Percentiles rank a stretch among this genome's conserved stretches.
Evolutionary conservation across 2,329 filamentous ascomycete genomes (phyloP).

Genomic region (Aquanectria penicillioides): DNA sequence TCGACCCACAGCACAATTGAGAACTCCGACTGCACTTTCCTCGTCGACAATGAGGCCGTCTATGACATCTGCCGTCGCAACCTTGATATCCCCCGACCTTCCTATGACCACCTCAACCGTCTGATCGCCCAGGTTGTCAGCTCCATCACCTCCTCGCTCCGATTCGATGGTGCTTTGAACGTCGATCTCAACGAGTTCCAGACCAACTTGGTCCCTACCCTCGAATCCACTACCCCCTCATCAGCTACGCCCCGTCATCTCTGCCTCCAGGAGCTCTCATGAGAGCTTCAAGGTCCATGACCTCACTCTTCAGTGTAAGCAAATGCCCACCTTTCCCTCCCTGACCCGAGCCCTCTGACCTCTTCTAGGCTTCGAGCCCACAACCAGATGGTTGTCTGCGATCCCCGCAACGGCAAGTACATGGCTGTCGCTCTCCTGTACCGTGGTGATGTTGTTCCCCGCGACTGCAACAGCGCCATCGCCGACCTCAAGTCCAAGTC

Average conservation of each 20-base stretch:
- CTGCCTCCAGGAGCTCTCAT: constrained; percentile 79
- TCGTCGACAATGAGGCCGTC: constrained; percentile 79
- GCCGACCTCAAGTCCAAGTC: constrained; percentile 75
- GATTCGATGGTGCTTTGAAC: constrained; percentile 78
- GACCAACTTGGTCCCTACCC: constrained; percentile 79
- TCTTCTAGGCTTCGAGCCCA: constrained; percentile 73
- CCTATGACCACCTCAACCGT: constrained; percentile 78
- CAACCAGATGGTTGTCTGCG: constrained; percentile 83
- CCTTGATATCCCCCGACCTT: constrained; percentile 74
- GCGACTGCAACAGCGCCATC: constrained; percentile 74
- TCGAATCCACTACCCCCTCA: constrained; percentile 78
- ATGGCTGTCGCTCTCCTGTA: constrained; percentile 79
- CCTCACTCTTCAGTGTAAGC: constrained; percentile 77
- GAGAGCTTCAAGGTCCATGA: constrained; percentile 90
- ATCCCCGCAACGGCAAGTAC: constrained; percentile 79
- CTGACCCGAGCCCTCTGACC: constrained; percentile 46
- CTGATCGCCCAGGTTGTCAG: constrained; percentile 79
- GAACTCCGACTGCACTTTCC: constrained; percentile 82
- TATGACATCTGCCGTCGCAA: constrained; percentile 81
- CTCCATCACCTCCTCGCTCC: constrained; percentile 77
- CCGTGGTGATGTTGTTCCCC: constrained; percentile 76
- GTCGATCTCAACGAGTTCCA: constrained; percentile 83
- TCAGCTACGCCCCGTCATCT: constrained; percentile 78
- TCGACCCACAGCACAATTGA: constrained; percentile 81
- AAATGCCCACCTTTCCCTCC: too few species aligned